Percentiles rank a stretch among this genome's conserved stretches.
Conservation (phyloP, 176 grass and related monocot genomes). For the Saccharum spontaneum region DNA sequence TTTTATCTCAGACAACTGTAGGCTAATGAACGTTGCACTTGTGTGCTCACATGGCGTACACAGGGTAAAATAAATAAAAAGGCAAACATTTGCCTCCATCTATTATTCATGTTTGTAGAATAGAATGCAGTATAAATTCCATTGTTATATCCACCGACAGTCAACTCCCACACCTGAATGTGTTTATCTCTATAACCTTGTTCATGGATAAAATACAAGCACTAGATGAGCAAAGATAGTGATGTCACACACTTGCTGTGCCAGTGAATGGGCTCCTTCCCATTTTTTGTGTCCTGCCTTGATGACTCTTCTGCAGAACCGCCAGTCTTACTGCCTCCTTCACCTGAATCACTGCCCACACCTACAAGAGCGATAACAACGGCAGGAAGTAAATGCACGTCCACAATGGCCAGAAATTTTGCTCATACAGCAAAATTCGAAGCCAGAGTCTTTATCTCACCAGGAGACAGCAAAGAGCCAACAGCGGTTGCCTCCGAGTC, state of each 20-base stretch:
- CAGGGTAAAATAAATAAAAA: constrained; percentile 5
- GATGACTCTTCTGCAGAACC: constrained; percentile 52
- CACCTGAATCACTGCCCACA: constrained; percentile 57
- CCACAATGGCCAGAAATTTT: not conserved
- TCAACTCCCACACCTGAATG: not conserved
- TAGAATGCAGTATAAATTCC: constrained; percentile 7
- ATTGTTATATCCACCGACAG: constrained; percentile 16
- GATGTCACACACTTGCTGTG: constrained; percentile 65
- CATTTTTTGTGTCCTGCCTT: constrained; percentile 81
- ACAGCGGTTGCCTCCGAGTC: constrained; percentile 66
- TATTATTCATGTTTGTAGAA: constrained; percentile 2
- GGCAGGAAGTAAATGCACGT: constrained; percentile 11
- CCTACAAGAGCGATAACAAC: constrained; percentile 33
- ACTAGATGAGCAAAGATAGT: constrained; percentile 13
- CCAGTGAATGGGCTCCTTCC: constrained; percentile 91
- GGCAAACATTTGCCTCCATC: constrained; percentile 8
- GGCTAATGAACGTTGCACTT: not conserved
- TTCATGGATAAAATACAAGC: not conserved
- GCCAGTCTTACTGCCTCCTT: constrained; percentile 52
- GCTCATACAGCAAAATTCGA: not conserved
- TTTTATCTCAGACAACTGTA: not conserved
- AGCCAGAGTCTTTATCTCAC: constrained; percentile 41
- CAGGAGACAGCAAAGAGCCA: constrained; percentile 78
- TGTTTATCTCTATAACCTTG: constrained; percentile 11
- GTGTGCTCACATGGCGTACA: not conserved